Evolutionary conservation across 169 alveolate species (phyloP).

Genomic region (Eimeria brunetti): DNA sequence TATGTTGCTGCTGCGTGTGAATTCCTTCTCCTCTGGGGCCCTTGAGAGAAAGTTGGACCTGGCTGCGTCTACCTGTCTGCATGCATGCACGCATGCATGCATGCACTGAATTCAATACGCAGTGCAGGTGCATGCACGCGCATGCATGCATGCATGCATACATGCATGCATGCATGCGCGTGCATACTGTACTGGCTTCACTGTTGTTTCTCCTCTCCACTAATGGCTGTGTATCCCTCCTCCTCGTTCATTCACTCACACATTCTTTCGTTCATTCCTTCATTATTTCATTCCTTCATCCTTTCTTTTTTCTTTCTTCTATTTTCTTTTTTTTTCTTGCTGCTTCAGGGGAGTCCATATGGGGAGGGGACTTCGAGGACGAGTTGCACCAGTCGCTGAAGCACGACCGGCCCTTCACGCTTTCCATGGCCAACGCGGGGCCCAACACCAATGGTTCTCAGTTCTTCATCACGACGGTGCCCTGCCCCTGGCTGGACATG

Average conservation of each 20-base stretch:
- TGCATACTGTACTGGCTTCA: background rate
- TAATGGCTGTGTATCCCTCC: background rate
- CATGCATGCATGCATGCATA: background rate
- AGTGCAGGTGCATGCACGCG: background rate
- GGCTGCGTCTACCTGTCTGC: no score
- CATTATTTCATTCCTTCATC: background rate
- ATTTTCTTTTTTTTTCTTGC: no score
- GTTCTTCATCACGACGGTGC: conserved; percentile 97
- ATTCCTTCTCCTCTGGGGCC: no score
- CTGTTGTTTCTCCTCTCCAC: background rate
- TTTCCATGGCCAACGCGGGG: conserved; percentile 99
- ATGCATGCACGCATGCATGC: background rate
- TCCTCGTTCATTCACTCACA: no score
- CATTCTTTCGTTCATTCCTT: background rate
- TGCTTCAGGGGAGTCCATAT: conserved; percentile 89
- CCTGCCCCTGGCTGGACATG: conserved; percentile 98
- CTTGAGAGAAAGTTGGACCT: no score
- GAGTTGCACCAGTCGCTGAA: conserved; percentile 95
- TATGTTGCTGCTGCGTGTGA: no score
- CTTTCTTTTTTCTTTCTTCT: background rate
- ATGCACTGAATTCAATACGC: background rate
- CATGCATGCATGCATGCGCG: conserved; percentile 5
- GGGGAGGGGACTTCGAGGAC: conserved; percentile 98
- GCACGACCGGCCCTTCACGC: conserved; percentile 96
- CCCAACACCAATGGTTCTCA: conserved; percentile 99